Evolutionary conservation across 1,284 basidiomycete genomes (phyloP), one percentile per base, ranked within the genome.

Genomic region (Cutaneotrichosporon sp.): DNA sequence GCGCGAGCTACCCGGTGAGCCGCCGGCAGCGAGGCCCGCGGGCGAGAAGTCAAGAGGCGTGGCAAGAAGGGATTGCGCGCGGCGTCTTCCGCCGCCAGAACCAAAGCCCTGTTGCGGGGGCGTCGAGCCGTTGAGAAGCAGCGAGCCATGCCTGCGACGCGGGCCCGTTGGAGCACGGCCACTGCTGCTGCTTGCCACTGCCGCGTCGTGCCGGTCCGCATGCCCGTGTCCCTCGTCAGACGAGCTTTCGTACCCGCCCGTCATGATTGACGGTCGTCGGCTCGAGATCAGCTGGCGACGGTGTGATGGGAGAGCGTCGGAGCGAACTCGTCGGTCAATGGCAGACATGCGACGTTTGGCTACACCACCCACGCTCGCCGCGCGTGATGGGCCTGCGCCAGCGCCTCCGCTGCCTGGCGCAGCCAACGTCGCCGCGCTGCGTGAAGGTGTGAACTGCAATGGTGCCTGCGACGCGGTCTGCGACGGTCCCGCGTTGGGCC

Each of bases 211-310:
- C 26, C 26, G 26, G 26, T 30, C 26, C 10, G 26, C 26, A 30
- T 30, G 26, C 7, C 5, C 26, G 3, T 30, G 22, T 21, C 40
- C 37, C 18, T 67, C 67, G 14, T 60, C 65, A 13, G 61, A 57
- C 49, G 61, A 65, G 8, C 62, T 60, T 54, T 71, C 68, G 52
- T 66, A 73, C 1, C 70, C 70, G 17, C 70, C 70, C 9, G 67
- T 71, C 18, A 73, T 60, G 18, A 59, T 40, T 8, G 54, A 55
- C 21, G 49, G 45, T 15, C 54, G 54, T n/a, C 36, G 47, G 10
- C 26, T 30, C 7, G 26, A 30, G 26, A 30, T 8, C 43, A 38
- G 39, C 46, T 33, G n/a, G 46, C 21, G 21, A 55, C 38, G 7
- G 54, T 38, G 54, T 1, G 15, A 18, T 10, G 39, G 47, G 4